A percentile compares a stretch with the other conserved stretches of the same genome.
These are phyloP conservation scores for Colletotrichum eleusines DNA, from an alignment of 2,329 filamentous ascomycete genomes.

Conservation along the genomic window DNA sequence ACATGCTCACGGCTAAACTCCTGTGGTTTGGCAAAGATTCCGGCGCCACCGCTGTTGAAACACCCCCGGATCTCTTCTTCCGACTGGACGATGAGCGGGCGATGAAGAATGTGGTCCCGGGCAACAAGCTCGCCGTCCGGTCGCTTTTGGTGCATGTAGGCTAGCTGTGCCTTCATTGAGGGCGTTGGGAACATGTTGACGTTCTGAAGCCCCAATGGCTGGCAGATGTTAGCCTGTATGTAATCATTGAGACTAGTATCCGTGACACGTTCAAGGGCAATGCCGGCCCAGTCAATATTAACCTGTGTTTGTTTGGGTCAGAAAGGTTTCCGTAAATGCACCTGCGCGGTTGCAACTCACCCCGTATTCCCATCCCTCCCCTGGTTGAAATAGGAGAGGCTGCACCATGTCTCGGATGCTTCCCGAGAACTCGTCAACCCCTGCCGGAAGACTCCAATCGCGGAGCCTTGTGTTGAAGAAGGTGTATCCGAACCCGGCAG, in stretches of 20 bases:
- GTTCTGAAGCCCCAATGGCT: constrained; percentile 60
- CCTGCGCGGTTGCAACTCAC: constrained; percentile 50
- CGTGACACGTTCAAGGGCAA: constrained; percentile 60
- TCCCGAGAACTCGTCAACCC: constrained; percentile 69
- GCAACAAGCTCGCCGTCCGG: constrained; percentile 55
- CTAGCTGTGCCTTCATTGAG: constrained; percentile 66
- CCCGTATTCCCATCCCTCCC: constrained; percentile 71
- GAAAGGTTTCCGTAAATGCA: background rate
- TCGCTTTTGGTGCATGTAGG: constrained; percentile 67
- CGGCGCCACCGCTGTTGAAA: constrained; percentile 72
- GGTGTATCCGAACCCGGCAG: constrained; percentile 68
- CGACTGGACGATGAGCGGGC: constrained; percentile 56
- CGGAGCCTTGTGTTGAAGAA: constrained; percentile 65
- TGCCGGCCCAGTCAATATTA: constrained; percentile 65
- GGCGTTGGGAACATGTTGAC: constrained; percentile 68
- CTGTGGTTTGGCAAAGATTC: constrained; percentile 68
- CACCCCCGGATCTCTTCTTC: constrained; percentile 48
- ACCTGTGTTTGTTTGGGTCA: constrained; percentile 54
- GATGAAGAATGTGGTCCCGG: constrained; percentile 64
- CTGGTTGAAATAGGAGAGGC: constrained; percentile 73
- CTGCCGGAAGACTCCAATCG: constrained; percentile 61
- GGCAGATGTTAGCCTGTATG: constrained; percentile 60
- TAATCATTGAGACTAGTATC: constrained; percentile 61
- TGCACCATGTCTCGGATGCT: constrained; percentile 62
- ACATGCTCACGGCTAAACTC: constrained; percentile 68